Evolutionary conservation across 371 early-diverging fungal genomes (phyloP), one percentile per base, ranked within the genome.

Genomic region (Mortierella sp.): DNA sequence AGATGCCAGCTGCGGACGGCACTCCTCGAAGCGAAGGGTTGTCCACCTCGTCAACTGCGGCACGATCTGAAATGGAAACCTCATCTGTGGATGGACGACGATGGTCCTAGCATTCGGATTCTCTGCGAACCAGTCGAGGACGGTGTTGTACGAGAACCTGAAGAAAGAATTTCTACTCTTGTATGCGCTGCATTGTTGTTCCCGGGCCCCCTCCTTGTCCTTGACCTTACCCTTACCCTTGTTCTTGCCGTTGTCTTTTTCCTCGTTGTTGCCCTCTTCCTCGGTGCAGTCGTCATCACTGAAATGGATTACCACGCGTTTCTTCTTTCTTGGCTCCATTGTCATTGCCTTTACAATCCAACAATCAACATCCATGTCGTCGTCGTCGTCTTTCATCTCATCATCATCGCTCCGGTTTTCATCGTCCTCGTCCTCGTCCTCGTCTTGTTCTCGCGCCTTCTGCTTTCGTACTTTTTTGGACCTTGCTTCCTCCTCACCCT

Each of bases 101-200:
- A 63, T 9, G 9, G 64, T 54, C 4, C 32, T 24, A 3, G 64
- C 48, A 24, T 55, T 55, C 17, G 55, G 42, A 27, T 63, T 63
- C 43, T 63, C 64, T 6, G 26, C 49, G 27, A 63, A 63, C 64
- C 64, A 63, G 19, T 63, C 64, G 42, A 63, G 34, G 39, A 63
- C 48, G 21, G 64, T 63, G 39, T 56, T 39, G 42, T 42, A 56
- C 11, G 64, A 63, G 42, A 63, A 55, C 21, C 56, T 48, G 31
- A 63, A 55, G 41, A 49, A n/a, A 39, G 42, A n/a, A n/a, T n/a
- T n/a, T n/a, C n/a, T n/a, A n/a, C n/a, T n/a, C n/a, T n/a, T n/a
- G n/a, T n/a, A n/a, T n/a, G n/a, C 37, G 37, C 11, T 34, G 14
- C 37, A 34, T 34, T 14, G 37, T 11, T 34, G 37, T 7, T 34